phyloP scores from a whole-genome alignment of 768 basidiomycete species.

The Hydnomerulius pinastri region DNA sequence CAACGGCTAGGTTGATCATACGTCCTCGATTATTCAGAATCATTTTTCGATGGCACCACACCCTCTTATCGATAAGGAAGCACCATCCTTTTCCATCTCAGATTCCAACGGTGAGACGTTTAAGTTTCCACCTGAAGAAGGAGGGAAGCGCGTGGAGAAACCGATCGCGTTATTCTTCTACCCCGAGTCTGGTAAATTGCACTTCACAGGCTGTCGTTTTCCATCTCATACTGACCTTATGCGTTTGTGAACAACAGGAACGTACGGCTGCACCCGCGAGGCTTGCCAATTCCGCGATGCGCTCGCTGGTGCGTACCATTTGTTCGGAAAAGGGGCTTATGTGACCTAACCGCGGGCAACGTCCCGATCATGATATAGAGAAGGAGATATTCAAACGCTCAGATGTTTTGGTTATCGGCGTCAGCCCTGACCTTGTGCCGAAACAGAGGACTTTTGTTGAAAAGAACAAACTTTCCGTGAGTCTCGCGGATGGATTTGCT shows the following conservation, averaged over 20 bases:
- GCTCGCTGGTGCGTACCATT: conserved; percentile 50
- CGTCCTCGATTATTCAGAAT: background rate
- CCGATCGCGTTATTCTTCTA: conserved; percentile 82
- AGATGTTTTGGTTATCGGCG: conserved; percentile 68
- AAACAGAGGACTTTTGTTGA: conserved; percentile 78
- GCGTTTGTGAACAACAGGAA: conserved; percentile 42
- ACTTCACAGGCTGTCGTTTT: conserved; percentile 8
- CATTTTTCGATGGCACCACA: conserved; percentile 44
- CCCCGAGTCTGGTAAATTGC: conserved; percentile 58
- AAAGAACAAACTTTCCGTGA: conserved; percentile 64
- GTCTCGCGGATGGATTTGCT: conserved; percentile 16
- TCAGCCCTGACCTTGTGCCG: conserved; percentile 70
- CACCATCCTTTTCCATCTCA: conserved; percentile 65
- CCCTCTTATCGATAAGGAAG: conserved; percentile 60
- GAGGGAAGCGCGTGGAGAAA: conserved; percentile 35
- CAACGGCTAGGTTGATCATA: background rate
- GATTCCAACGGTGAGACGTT: conserved; percentile 64
- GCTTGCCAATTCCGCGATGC: conserved; percentile 85
- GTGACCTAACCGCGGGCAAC: conserved; percentile 2
- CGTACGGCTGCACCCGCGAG: conserved; percentile 79
- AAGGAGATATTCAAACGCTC: conserved; percentile 64
- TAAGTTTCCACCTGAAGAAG: conserved; percentile 58
- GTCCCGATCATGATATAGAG: conserved; percentile 38
- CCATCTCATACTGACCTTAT: background rate
- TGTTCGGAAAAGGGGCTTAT: background rate